Evolutionary conservation across 1,139 yeast genomes (phyloP).

Genomic region (Sugiyamaella pinicola): DNA sequence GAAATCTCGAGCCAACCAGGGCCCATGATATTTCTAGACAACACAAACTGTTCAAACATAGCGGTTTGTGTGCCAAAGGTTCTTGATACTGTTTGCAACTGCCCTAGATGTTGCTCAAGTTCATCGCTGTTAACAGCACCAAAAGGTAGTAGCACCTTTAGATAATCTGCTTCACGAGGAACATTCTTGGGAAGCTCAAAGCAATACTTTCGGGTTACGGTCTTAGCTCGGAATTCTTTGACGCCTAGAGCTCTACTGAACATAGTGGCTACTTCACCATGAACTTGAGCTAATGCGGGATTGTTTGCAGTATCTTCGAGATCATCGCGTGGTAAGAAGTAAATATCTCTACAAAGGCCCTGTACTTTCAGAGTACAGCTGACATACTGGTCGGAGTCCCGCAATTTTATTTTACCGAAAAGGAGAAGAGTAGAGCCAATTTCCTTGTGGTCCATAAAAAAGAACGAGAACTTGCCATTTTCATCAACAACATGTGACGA

Average conservation of each 20-base stretch:
- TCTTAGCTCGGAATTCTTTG: slow-evolving; percentile 64
- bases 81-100: slow-evolving; percentile 72
- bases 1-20: slow-evolving; percentile 92
- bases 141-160: slow-evolving; percentile 71
- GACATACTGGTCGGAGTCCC: slow-evolving; percentile 47
- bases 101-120: slow-evolving; percentile 4
- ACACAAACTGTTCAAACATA: slow-evolving; percentile 82
- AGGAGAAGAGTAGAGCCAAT: slow-evolving; percentile 67
- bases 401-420: slow-evolving; percentile 82
- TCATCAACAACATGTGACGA: slow-evolving; percentile 27
- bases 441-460: slow-evolving; percentile 89
- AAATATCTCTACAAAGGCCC: slow-evolving; percentile 71
- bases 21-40: slow-evolving; percentile 87
- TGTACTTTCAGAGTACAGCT: slow-evolving; percentile 80
- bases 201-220: slow-evolving; percentile 78
- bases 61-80: slow-evolving; percentile 79
- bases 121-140: slow-evolving; percentile 2
- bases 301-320: slow-evolving; percentile 50
- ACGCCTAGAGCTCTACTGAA: slow-evolving; percentile 61
- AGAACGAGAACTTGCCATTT: slow-evolving; percentile 64
- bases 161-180: slow-evolving; percentile 78
- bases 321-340: slow-evolving; percentile 66
- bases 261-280: slow-evolving; percentile 71
- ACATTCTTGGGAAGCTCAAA: slow-evolving; percentile 74
- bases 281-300: slow-evolving; percentile 44